These are phyloP conservation scores for Sicyos edulis DNA, from an alignment of 306 rosid species.

Conservation along the genomic window DNA sequence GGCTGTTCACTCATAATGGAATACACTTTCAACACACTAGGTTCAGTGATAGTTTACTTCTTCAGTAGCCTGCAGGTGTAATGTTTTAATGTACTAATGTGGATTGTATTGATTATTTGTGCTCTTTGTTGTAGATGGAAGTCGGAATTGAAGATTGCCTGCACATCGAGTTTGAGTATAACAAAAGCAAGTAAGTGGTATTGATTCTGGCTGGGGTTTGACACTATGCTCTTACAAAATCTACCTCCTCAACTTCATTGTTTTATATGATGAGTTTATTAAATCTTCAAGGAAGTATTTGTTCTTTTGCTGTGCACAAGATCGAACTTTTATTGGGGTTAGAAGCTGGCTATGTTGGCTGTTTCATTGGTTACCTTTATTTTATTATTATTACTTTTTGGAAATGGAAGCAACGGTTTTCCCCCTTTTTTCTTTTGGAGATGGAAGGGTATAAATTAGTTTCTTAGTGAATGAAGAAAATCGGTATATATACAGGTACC, in stretches of 20 bases:
- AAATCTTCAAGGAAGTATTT: background rate
- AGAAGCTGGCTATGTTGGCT: background rate
- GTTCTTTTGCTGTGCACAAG: background rate
- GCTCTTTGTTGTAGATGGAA: slow-evolving; percentile 76
- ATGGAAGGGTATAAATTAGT: slow-evolving; percentile 5
- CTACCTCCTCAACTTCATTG: background rate
- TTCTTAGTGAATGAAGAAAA: slow-evolving; percentile 12
- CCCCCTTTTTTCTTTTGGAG: background rate
- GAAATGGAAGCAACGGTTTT: background rate
- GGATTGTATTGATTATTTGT: slow-evolving; percentile 22
- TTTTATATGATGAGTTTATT: background rate
- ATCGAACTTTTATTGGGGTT: background rate
- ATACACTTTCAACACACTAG: background rate
- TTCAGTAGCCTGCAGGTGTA: background rate
- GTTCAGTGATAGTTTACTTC: background rate
- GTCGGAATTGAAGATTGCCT: slow-evolving; percentile 99
- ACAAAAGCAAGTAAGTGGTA: slow-evolving; percentile 88
- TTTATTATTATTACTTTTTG: background rate
- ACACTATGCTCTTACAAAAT: background rate
- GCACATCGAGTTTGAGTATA: slow-evolving; percentile 94
- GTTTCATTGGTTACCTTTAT: background rate
- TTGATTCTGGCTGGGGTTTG: slow-evolving; percentile 22
- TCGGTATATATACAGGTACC: slow-evolving; percentile 59
- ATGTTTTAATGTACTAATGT: slow-evolving; percentile 3
- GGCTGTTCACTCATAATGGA: background rate